Conservation (phyloP, 2,329 filamentous ascomycete genomes). For the Oidium heveae region DNA sequence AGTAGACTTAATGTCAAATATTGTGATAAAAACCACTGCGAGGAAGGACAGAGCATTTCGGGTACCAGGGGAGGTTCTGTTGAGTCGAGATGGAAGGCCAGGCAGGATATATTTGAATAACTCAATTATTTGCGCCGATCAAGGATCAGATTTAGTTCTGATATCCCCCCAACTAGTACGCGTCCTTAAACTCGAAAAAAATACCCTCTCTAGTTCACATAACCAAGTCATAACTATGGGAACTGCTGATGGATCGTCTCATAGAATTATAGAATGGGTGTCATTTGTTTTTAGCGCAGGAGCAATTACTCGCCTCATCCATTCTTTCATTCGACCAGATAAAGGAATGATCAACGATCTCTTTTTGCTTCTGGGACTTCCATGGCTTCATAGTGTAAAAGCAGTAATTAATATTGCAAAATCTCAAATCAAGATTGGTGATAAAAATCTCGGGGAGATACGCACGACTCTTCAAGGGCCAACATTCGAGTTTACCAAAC, state of each 20-base stretch:
- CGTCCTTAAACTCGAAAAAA: background rate
- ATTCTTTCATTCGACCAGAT: background rate
- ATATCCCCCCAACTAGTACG: background rate
- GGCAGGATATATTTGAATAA: background rate
- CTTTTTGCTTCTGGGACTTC: too few relatives aligned
- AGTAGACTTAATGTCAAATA: background rate
- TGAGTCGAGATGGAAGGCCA: background rate
- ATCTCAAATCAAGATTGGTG: too few relatives aligned
- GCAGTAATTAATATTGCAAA: too few relatives aligned
- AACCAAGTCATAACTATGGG: conserved; percentile 1
- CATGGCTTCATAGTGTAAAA: too few relatives aligned
- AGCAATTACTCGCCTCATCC: background rate
- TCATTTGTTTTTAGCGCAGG: background rate
- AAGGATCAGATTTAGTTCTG: background rate
- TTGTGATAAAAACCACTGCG: background rate
- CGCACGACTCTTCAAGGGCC: too few relatives aligned
- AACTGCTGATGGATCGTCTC: background rate
- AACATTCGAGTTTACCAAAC: too few relatives aligned
- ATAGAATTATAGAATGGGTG: too few relatives aligned
- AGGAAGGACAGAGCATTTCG: background rate
- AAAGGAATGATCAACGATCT: background rate
- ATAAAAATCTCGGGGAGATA: too few relatives aligned
- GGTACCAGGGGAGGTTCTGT: background rate
- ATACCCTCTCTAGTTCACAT: background rate
- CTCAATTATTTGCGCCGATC: background rate